phyloP scores from a whole-genome alignment of 495 filamentous ascomycete species.

The Entonaema liquescens region DNA sequence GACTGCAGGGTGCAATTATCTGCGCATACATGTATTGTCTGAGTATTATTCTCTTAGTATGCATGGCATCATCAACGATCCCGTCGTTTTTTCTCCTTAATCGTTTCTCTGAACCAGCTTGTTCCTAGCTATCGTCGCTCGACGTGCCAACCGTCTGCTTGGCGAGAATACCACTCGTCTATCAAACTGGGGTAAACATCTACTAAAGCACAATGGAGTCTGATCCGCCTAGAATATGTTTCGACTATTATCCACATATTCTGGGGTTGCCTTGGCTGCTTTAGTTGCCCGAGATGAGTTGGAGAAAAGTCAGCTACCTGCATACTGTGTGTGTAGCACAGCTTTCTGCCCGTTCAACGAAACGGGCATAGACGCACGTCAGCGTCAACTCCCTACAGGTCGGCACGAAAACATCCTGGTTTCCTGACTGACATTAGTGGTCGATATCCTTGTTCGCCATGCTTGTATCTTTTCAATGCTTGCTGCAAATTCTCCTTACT shows the following conservation, averaged over 20 bases:
- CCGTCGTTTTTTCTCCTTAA: not conserved
- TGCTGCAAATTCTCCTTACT: conserved; percentile 21
- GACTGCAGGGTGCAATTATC: not conserved
- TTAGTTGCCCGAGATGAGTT: conserved; percentile 14
- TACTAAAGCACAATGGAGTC: conserved; percentile 3
- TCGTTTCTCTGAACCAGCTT: not conserved
- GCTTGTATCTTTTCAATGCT: conserved; percentile 17
- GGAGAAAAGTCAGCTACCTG: not conserved
- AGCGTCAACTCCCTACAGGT: conserved; percentile 10
- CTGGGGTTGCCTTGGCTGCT: conserved; percentile 16
- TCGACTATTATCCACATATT: conserved; percentile 29
- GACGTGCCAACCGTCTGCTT: conserved; percentile 21
- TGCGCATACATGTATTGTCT: no score
- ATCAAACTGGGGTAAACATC: conserved; percentile 35
- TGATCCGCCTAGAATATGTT: conserved; percentile 8
- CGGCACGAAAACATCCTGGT: conserved; percentile 7
- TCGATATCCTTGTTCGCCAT: conserved; percentile 22
- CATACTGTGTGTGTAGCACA: conserved; percentile 22
- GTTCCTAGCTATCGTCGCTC: conserved; percentile 7
- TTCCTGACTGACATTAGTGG: not conserved
- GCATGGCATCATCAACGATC: not conserved
- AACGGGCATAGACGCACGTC: conserved; percentile 3
- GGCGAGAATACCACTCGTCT: conserved; percentile 4
- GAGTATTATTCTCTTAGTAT: not conserved
- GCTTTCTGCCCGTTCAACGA: conserved; percentile 5